Evolutionary conservation across 352 stramenopile species (phyloP), one percentile per base, ranked within the genome.

Genomic region (Globisporangium echinulatum): DNA sequence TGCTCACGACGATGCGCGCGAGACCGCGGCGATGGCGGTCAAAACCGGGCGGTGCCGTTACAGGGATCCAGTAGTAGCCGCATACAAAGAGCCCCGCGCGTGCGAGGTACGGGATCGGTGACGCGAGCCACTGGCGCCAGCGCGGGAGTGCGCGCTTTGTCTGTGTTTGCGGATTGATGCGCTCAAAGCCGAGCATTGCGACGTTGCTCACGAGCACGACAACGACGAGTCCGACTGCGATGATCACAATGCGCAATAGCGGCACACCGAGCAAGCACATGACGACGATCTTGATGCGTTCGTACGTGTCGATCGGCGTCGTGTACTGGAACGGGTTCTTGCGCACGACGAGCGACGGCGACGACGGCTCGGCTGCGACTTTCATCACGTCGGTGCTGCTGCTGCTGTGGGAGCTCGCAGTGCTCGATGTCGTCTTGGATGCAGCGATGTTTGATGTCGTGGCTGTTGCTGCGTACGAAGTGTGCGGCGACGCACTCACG

Each of bases 11-110:
- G 13, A 90, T 71, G 17, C 77, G 72, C 46, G 70, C 72, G 51
- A 75, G 25, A 25, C 25, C 58, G 10, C 52, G 49, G 7, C 64
- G 49, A 11, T 69, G 61, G 4, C 57, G 56, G 7, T 60, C 52
- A 17, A 60, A 56, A 15, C 54, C 48, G 5, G 2, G 17, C 13
- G 75, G 75, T 44, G 72, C 66, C 42, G 64, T 78, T 19, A 87
- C 69, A 0, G 75, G 63, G 50, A 90, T 72, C 72, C 75, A 90
- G 68, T 90, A 81, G 66, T 82, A 90, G 5, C 80, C 80, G 15
- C 87, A 62, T 7, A 86, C 59, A 54, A 90, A 76, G 58, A 90
- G 72, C 6, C 81, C 52, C 7, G 65, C 54, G n/a, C 76, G 76
- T 8, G 81, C 62, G 43, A 88, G 52, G 39, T 74, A 70, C 9